phyloP scores from a whole-genome alignment of 805 yeast genomes.

The Torulaspora quercuum region DNA sequence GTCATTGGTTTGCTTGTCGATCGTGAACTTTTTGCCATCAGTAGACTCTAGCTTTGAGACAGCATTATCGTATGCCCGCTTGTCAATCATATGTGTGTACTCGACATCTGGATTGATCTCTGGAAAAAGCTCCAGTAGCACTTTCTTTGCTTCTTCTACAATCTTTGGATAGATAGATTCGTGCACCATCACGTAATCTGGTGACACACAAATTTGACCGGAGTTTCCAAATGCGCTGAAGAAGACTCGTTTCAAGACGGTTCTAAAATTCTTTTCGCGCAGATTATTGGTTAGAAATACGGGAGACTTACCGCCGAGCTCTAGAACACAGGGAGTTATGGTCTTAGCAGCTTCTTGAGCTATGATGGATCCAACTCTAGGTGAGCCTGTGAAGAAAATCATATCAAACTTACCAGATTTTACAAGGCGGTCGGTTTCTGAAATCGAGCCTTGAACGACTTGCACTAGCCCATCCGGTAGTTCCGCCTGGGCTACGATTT shows the following conservation, averaged over 20 bases:
- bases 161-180: constrained; percentile 53
- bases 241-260: constrained; percentile 57
- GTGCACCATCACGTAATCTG: constrained; percentile 77
- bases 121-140: constrained; percentile 47
- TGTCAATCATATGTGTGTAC: constrained; percentile 63
- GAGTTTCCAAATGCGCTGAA: constrained; percentile 79
- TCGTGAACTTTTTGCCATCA: constrained; percentile 42
- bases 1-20: constrained; percentile 48
- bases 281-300: constrained; percentile 58
- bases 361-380: constrained; percentile 69
- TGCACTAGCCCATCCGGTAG: constrained; percentile 55
- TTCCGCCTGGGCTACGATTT: constrained; percentile 45
- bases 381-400: constrained; percentile 83
- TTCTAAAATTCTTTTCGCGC: constrained; percentile 42
- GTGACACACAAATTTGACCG: constrained; percentile 90
- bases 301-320: constrained; percentile 93
- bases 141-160: constrained; percentile 39
- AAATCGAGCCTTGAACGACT: constrained; percentile 69
- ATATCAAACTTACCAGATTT: constrained; percentile 64
- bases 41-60: constrained; percentile 43
- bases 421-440: constrained; percentile 58
- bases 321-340: constrained; percentile 76
- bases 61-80: constrained; percentile 50
- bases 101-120: constrained; percentile 37
- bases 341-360: constrained; percentile 80